phyloP scores from a whole-genome alignment of 768 basidiomycete species.

The Suillus luteus region DNA sequence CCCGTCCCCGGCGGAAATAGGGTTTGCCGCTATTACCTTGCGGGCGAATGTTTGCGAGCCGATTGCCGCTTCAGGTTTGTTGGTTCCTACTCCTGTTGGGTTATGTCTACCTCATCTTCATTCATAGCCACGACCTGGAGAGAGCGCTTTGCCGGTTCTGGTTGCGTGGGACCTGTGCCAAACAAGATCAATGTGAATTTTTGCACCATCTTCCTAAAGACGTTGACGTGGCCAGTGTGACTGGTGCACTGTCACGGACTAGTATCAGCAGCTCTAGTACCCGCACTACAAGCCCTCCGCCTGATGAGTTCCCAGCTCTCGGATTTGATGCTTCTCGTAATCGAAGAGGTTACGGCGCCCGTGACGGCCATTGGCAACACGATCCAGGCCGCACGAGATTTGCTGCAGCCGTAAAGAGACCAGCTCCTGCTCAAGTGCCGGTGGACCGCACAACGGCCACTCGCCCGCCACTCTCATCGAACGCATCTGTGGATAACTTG shows the following conservation, averaged over 20 bases:
- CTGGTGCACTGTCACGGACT: slow-evolving; percentile 65
- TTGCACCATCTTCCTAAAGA: slow-evolving; percentile 88
- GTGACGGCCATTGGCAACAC: slow-evolving; percentile 46
- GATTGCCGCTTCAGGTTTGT: slow-evolving; percentile 97
- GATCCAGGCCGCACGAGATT: slow-evolving; percentile 92
- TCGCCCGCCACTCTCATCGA: slow-evolving; percentile 55
- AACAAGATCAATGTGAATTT: slow-evolving; percentile 96
- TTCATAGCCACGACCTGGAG: slow-evolving; percentile 85
- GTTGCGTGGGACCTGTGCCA: slow-evolving; percentile 96
- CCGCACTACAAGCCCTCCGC: slow-evolving; percentile 32
- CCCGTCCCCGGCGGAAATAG: slow-evolving; percentile 60
- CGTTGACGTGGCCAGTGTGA: slow-evolving; percentile 73
- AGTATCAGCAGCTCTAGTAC: slow-evolving; percentile 50
- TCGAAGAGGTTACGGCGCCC: slow-evolving; percentile 43
- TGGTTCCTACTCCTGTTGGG: slow-evolving; percentile 1
- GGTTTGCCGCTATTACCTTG: slow-evolving; percentile 95
- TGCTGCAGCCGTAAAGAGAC: slow-evolving; percentile 85
- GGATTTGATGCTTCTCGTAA: slow-evolving; percentile 48
- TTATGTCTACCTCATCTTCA: slow-evolving; percentile 13
- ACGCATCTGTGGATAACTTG: slow-evolving; percentile 55
- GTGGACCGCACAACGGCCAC: slow-evolving; percentile 45
- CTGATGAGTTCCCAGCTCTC: slow-evolving; percentile 74
- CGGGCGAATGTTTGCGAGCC: slow-evolving; percentile 92
- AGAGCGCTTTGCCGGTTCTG: slow-evolving; percentile 95
- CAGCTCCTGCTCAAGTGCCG: slow-evolving; percentile 33